phyloP scores from a whole-genome alignment of 495 filamentous ascomycete genomes.

The Penicillium herquei region DNA sequence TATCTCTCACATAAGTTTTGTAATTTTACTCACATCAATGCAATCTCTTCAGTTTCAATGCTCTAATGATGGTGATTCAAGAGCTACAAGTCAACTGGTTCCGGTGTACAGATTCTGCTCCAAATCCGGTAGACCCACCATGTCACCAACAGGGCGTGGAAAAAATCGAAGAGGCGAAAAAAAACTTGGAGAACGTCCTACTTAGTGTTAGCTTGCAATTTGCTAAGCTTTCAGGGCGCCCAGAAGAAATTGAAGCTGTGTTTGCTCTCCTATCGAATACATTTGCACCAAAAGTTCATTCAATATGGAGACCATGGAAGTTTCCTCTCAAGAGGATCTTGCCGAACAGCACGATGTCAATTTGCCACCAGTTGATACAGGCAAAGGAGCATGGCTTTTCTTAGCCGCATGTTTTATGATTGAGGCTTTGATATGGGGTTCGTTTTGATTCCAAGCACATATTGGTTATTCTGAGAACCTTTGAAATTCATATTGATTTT shows the following conservation, averaged over 20 bases:
- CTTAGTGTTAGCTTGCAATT: no score
- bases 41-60: no score
- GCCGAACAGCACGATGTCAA: conserved; percentile 31
- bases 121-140: no score
- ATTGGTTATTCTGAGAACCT: not conserved
- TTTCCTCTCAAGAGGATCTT: conserved; percentile 4
- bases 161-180: no score
- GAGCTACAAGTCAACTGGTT: no score
- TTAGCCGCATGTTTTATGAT: conserved; percentile 60
- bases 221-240: no score
- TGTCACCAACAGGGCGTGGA: no score
- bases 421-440: conserved; percentile 67
- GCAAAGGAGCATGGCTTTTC: conserved; percentile 64
- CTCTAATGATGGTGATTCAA: no score
- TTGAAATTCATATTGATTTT: not conserved
- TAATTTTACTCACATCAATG: no score
- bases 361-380: conserved; percentile 55
- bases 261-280: no score
- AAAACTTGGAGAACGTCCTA: no score
- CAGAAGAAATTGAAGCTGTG: not conserved
- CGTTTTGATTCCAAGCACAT: conserved; percentile 7
- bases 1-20: not conserved
- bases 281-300: not conserved
- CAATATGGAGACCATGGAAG: conserved; percentile 13
- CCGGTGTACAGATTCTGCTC: no score